Conservation (phyloP, 2,329 filamentous ascomycete genomes). For the Chrysosporium queenslandicum region DNA sequence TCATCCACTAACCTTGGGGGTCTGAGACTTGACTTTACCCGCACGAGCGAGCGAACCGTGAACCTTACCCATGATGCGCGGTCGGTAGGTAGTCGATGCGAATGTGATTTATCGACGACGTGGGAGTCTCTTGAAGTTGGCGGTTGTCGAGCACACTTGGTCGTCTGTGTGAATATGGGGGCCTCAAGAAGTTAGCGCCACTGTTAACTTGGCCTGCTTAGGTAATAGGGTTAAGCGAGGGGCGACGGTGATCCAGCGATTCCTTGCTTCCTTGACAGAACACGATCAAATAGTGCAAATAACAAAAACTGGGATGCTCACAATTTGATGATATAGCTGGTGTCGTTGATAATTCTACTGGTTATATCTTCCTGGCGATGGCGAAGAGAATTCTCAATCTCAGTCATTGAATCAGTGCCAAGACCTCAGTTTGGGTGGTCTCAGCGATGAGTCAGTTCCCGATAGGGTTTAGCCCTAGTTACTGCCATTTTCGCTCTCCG, state of each 20-base stretch:
- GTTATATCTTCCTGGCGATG: no score
- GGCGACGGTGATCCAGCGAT: background rate
- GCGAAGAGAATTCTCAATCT: no score
- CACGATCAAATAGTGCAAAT: background rate
- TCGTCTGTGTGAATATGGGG: constrained; percentile 10
- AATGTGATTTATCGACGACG: constrained; percentile 10
- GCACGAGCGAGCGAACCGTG: constrained; percentile 81
- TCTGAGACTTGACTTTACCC: constrained; percentile 94
- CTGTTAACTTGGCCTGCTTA: constrained; percentile 5
- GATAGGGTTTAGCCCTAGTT: constrained; percentile 17
- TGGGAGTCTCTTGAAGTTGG: constrained; percentile 5
- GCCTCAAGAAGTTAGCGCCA: constrained; percentile 7
- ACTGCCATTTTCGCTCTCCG: constrained; percentile 10
- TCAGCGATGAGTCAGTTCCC: constrained; percentile 4
- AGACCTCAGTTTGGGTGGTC: no score
- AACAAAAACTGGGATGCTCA: background rate
- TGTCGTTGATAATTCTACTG: background rate
- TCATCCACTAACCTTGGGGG: constrained; percentile 28
- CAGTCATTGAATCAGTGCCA: no score
- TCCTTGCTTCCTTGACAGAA: background rate
- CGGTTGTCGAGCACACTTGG: constrained; percentile 7
- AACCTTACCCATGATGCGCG: constrained; percentile 72
- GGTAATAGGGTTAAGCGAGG: constrained; percentile 11
- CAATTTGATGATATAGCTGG: no score
- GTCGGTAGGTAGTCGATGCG: constrained; percentile 14